These are phyloP conservation scores for Rosa hybrid DNA, from an alignment of 331 rosid species.

Conservation along the genomic window DNA sequence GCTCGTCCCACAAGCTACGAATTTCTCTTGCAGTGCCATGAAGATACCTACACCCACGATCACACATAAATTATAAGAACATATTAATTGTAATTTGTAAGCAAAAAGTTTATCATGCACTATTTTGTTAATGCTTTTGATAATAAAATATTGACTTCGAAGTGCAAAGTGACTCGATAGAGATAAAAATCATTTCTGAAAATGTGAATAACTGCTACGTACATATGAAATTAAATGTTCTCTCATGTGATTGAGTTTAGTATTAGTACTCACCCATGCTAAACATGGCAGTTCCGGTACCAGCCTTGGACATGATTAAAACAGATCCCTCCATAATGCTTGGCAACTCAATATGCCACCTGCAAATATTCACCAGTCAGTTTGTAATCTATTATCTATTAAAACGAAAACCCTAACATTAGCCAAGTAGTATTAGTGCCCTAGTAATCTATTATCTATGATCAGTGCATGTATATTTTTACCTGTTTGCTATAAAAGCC, in stretches of 20 bases:
- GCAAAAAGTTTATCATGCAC: not conserved
- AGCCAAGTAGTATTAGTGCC: not conserved
- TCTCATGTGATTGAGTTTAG: not conserved
- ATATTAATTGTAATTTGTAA: not conserved
- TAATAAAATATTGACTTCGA: not conserved
- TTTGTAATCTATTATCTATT: not conserved
- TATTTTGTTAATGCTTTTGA: not conserved
- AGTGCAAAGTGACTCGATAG: not conserved
- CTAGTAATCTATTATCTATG: not conserved
- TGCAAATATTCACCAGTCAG: slow-evolving; percentile 1
- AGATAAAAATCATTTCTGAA: not conserved
- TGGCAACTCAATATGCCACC: slow-evolving; percentile 84
- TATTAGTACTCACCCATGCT: slow-evolving; percentile 67
- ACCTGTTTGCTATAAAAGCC: slow-evolving; percentile 87
- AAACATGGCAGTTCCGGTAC: slow-evolving; percentile 94
- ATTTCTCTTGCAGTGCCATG: slow-evolving; percentile 87
- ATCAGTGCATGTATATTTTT: not conserved
- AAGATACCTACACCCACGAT: slow-evolving; percentile 61
- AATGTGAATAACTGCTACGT: not conserved
- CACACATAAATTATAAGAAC: not conserved
- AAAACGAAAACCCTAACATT: not conserved
- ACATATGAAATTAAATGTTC: not conserved
- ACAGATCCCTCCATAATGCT: slow-evolving; percentile 75
- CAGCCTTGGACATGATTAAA: slow-evolving; percentile 83
- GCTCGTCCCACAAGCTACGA: slow-evolving; percentile 72